Conservation (phyloP, 257 asterid species). For the Gentiana macrophylla region DNA sequence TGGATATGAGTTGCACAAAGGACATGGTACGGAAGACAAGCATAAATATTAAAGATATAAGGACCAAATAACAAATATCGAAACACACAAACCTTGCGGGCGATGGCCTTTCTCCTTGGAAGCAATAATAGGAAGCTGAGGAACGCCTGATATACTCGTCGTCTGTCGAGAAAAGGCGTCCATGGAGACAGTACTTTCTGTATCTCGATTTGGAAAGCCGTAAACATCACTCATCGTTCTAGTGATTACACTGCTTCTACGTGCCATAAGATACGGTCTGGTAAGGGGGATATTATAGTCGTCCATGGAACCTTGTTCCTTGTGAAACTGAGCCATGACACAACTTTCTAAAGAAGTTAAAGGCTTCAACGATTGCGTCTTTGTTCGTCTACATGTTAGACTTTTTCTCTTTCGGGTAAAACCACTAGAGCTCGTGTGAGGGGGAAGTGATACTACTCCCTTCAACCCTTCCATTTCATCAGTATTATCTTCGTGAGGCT, state of each 20-base stretch:
- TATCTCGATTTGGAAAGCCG: conserved; percentile 14
- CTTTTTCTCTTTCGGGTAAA: conserved; percentile 32
- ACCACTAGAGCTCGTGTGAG: conserved; percentile 32
- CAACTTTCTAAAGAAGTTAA: conserved; percentile 69
- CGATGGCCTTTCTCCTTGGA: conserved; percentile 19
- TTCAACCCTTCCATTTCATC: conserved; percentile 21
- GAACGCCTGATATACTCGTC: conserved; percentile 35
- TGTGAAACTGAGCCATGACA: conserved; percentile 70
- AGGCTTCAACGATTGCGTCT: conserved; percentile 32
- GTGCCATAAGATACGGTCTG: conserved; percentile 48
- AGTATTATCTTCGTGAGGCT: conserved; percentile 18
- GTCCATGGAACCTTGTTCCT: conserved; percentile 36
- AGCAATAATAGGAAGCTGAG: conserved; percentile 37
- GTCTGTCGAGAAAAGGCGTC: conserved; percentile 11
- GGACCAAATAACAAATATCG: not conserved
- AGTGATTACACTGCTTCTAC: conserved; percentile 48
- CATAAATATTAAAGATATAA: too few species aligned
- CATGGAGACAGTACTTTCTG: conserved; percentile 12
- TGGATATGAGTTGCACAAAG: not conserved
- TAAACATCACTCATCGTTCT: conserved; percentile 20
- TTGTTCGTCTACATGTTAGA: conserved; percentile 40
- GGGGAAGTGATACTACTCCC: conserved; percentile 12
- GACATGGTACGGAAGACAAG: too few species aligned
- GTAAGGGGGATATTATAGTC: conserved; percentile 28
- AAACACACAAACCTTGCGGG: conserved; percentile 27